Base-by-base conservation (phyloP, 352 stramenopile genomes). In the Globisporangium iwayamae region DNA sequence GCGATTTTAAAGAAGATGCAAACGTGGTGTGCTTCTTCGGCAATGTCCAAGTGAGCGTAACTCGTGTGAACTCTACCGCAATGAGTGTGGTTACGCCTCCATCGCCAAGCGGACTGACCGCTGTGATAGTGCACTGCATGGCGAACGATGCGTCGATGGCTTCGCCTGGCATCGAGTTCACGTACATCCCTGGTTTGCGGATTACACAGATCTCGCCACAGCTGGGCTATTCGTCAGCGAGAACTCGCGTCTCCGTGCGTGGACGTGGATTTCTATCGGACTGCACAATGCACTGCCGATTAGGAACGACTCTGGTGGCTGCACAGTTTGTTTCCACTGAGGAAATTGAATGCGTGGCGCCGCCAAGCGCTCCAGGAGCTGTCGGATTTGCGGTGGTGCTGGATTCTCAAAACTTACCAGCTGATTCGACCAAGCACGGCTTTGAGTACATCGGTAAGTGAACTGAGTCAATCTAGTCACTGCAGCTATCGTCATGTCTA, bases 391-490 rank as follows among this genome's bases (percentile, higher is more conserved):
- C 59, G 0, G 22, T 65, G 22, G 14, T 4, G 11, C 34, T 41
- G 36, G 11, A 32, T 41, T 30, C 13, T 5, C 22, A 59, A 18
- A 7, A 16, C 0, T 3, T 18, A n/a, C 20, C 8, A 3, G 34
- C n/a, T 4, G 25, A 18, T 14, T 28, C 48, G 20, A 41, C 3
- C 6, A 14, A 46, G 39, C 43, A 56, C 20, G 54, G 18, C 28
- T 67, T 67, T 52, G 61, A 67, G 14, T 67, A 62, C 52, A 56
- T 61, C 11, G 61, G 61, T 66, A 54, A 18, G 51, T 61, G 6
- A 9, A 7, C 2, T 20, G 0, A n/a, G 13, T 38, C 2, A 4
- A 11, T 22, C 32, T 14, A 20, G 5, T 55, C 11, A 4, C 48
- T 55, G 4, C 8, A 3, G 32, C 5, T n/a, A 45, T 28, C 2